phyloP scores from a whole-genome alignment of 1,284 basidiomycete genomes.

The Volvariella volvacea region DNA sequence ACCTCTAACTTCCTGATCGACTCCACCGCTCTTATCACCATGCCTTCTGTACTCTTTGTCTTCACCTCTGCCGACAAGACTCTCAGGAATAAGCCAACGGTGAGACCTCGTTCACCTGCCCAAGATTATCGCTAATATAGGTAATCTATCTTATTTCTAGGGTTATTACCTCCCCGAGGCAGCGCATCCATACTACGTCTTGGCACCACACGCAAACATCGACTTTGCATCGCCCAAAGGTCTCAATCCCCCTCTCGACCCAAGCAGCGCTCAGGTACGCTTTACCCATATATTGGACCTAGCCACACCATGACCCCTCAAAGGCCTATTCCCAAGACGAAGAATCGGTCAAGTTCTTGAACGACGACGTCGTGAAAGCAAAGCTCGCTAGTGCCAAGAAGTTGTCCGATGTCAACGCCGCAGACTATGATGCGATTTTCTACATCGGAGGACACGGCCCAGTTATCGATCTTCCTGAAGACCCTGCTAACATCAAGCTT shows the following conservation, averaged over 20 bases:
- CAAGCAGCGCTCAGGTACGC: constrained; percentile 44
- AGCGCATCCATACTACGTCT: constrained; percentile 75
- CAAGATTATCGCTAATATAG: background rate
- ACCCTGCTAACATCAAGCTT: constrained; percentile 53
- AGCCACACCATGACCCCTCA: no score
- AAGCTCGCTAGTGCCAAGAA: constrained; percentile 58
- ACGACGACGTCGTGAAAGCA: constrained; percentile 48
- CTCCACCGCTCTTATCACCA: no score
- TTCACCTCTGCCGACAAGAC: constrained; percentile 66
- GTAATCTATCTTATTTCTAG: constrained; percentile 18
- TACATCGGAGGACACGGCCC: constrained; percentile 77
- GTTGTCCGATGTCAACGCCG: constrained; percentile 50
- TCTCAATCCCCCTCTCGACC: constrained; percentile 69
- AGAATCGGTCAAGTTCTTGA: constrained; percentile 55
- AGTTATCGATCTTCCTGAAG: constrained; percentile 57
- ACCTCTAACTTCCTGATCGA: no score
- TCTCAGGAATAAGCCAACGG: constrained; percentile 50
- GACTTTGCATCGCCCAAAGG: constrained; percentile 70
- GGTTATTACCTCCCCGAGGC: constrained; percentile 73
- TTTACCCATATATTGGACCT: background rate
- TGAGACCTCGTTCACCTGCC: constrained; percentile 22
- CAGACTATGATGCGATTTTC: constrained; percentile 71
- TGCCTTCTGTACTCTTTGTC: constrained; percentile 63
- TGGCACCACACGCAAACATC: constrained; percentile 52
- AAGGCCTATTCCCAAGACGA: constrained; percentile 58